Evolutionary conservation across 306 rosid species (phyloP), one percentile per base, ranked within the genome.

Genomic region (Dalbergia oliveri): DNA sequence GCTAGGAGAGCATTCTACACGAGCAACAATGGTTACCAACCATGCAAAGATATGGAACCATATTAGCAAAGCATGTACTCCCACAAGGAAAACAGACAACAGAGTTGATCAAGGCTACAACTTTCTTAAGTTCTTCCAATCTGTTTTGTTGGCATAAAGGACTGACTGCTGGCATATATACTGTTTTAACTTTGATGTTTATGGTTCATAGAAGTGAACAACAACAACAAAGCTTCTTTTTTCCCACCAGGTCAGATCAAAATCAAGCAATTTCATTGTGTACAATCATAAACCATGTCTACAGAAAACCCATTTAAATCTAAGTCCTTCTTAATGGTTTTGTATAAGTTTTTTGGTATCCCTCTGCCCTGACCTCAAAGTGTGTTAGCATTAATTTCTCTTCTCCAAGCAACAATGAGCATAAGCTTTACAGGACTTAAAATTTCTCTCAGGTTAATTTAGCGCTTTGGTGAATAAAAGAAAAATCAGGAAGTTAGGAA

Each of bases 1-100:
- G 98, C 98, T 45, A 95, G 94, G 72, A 95, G 91, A 82, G 96
- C 80, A 45, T 93, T 91, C 99, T 93, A 67, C 49, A 72, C 9
- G 34, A 77, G 50, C 81, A 69, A 75, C 68, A 43, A 56, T 34
- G 65, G 74, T 79, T 35, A 69, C 9, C 78, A 72, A 63, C 60
- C 47, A 69, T 21, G 14, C 54, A 70, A 62, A 4, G 13, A 13
- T 15, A 50, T 21, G 14, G 9, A 60, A 53, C 21, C 64, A 56
- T 44, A 61, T 11, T 50, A 75, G 56, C 33, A 31, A 47, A 64
- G 49, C 31, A 70, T 15, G 18, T 16, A 82, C 49, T 5, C 47
- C 3, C 18, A 41, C 19, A 45, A 56, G 49, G 74, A 76, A 79
- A 39, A 69, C 50, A 49, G 51, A 66, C 4, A 26, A 34, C 47